Base-by-base conservation (phyloP, 73 alveolate species). In the Stentor roeselii region DNA sequence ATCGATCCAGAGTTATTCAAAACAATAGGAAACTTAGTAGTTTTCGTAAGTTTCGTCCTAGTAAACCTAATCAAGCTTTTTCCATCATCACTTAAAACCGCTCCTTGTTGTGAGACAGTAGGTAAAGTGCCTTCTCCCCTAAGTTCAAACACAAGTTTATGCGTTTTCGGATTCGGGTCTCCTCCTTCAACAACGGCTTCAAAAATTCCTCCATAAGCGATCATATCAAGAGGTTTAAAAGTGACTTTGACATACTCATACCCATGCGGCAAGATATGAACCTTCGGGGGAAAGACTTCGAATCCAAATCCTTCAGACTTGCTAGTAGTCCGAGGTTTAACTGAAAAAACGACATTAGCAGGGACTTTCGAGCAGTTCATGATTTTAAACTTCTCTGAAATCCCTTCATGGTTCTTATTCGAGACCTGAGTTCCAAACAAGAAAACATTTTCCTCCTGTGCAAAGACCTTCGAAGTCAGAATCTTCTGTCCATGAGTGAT, bases 41-140 rank as follows among this genome's bases (percentile, higher is more conserved):
- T 88, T 85, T 96, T 97, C 42, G 95, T 95, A 58, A 95, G 83
- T 90, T 98, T 91, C 37, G 98, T 96, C 94, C 93, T 97, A 75
- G 94, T 93, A 88, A 97, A 96, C 86, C 90, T 97, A 36, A 97
- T 92, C 3, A 93, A 83, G 34, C 98, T 98, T 41, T 96, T 95
- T 74, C 99, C 98, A 90, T 96, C 99, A 30, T 91, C 94, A 86
- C 92, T 91, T 88, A 89, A 91, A 39, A 91, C 99, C 1, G 99
- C 98, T 50, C 96, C 90, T 78, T 95, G 97, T 78, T 95, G 90
- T 88, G 92, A 86, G 50, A 97, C 82, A 6, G 99, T 97, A 27
- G 99, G 99, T 40, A 97, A 93, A 14, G 99, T 97, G 37, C 99
- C 99, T 90, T 97, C 99, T 42, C 99, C 99, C 93, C 99, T 95